These are phyloP conservation scores for Flaveria brownii DNA, from an alignment of 129 eudicot species.

Conservation along the genomic window DNA sequence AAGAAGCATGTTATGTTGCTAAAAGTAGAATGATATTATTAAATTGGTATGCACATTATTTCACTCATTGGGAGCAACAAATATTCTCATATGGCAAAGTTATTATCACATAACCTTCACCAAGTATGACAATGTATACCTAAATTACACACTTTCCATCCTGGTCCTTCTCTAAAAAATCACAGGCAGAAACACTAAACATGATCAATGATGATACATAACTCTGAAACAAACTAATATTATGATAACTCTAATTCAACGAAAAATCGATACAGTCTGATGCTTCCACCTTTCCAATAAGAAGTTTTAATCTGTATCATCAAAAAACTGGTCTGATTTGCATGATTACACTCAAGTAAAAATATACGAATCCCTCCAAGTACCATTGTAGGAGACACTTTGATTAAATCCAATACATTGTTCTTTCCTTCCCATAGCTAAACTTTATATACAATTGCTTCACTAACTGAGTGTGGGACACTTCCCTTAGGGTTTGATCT, in stretches of 20 bases:
- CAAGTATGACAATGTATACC: background rate
- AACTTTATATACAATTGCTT: background rate
- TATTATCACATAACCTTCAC: slow-evolving; percentile 18
- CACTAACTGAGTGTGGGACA: background rate
- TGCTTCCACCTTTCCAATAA: background rate
- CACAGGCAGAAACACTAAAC: background rate
- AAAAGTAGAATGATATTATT: background rate
- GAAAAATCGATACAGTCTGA: background rate
- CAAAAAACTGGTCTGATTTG: background rate
- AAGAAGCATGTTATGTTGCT: background rate
- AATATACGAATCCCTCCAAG: background rate
- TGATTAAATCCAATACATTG: background rate
- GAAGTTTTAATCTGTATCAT: background rate
- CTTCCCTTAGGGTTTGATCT: slow-evolving; percentile 6
- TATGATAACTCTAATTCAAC: background rate
- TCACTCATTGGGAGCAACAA: slow-evolving; percentile 23
- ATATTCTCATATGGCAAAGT: slow-evolving; percentile 16
- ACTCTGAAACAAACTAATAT: background rate
- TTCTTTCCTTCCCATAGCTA: slow-evolving; percentile 1
- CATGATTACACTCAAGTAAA: background rate
- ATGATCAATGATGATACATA: background rate
- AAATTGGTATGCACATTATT: background rate
- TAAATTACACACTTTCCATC: slow-evolving; percentile 10
- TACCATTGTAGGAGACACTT: background rate
- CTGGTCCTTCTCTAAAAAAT: background rate